Conservation (phyloP, 129 eudicot species). For the Ambrosia trifida region DNA sequence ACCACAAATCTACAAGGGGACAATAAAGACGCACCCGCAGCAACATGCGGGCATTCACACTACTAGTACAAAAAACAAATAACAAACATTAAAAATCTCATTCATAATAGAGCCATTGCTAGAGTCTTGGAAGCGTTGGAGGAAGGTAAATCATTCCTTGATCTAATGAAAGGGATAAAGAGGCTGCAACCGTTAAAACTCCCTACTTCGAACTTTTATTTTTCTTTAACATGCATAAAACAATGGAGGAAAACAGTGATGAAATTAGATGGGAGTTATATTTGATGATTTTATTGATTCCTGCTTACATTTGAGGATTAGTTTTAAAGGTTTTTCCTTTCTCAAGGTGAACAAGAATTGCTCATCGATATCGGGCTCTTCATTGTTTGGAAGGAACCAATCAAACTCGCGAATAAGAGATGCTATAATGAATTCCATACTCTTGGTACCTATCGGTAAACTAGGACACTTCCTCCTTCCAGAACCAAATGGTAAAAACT, state of each 20-base stretch:
- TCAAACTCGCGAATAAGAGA: conserved; percentile 33
- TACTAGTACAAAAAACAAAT: no score
- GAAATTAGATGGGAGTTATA: neutral
- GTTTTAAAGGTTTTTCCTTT: conserved; percentile 21
- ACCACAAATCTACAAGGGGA: no score
- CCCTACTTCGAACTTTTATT: no score
- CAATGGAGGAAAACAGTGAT: neutral
- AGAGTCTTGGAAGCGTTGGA: no score
- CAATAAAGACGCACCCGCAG: no score
- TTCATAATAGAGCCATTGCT: no score
- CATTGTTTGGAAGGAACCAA: conserved; percentile 24
- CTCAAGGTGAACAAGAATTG: conserved; percentile 13
- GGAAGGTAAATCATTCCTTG: no score
- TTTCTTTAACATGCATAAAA: no score
- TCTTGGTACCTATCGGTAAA: conserved; percentile 21
- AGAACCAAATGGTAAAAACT: conserved; percentile 28
- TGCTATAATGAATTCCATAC: conserved; percentile 18
- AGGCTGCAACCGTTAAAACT: no score
- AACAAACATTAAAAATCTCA: no score
- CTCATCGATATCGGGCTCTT: conserved; percentile 37
- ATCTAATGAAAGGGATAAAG: no score
- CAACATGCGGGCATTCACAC: no score
- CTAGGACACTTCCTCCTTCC: conserved; percentile 42
- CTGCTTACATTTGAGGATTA: conserved; percentile 9
- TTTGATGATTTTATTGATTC: neutral